Percentiles rank a stretch among this genome's conserved stretches.
Conservation (phyloP, 345 rosid species). For the Microthlaspi erraticum region DNA sequence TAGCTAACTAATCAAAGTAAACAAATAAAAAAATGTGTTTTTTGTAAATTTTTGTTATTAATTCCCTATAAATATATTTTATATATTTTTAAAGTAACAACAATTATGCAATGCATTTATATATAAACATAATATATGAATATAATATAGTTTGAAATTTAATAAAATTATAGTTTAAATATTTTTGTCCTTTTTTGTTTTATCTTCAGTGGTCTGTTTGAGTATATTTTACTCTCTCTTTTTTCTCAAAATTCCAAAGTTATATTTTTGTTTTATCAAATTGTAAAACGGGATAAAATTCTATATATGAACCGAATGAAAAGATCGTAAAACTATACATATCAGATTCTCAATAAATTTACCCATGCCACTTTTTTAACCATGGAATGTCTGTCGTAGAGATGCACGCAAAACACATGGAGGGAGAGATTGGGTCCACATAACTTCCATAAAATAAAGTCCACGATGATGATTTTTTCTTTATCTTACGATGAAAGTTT, state of each 20-base stretch:
- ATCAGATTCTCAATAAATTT: background rate
- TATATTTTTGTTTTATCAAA: background rate
- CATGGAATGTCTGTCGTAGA: constrained; percentile 13
- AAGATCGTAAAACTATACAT: background rate
- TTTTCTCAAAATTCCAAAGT: background rate
- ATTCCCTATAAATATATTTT: too few relatives aligned
- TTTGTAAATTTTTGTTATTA: too few relatives aligned
- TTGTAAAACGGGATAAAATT: background rate
- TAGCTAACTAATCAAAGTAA: too few relatives aligned
- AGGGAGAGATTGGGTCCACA: constrained; percentile 22
- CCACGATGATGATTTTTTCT: constrained; percentile 7
- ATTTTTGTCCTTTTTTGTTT: background rate
- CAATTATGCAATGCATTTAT: too few relatives aligned
- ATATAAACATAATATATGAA: too few relatives aligned
- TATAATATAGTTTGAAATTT: too few relatives aligned
- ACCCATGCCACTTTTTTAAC: background rate
- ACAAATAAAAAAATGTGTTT: too few relatives aligned
- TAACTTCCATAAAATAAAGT: background rate
- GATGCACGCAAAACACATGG: constrained; percentile 32
- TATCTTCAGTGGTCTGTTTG: background rate
- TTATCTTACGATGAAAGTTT: background rate
- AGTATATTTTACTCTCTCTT: background rate
- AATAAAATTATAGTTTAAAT: too few relatives aligned
- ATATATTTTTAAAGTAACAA: too few relatives aligned
- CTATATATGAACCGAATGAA: background rate